Evolutionary conservation across 768 basidiomycete species (phyloP), one percentile per base, ranked within the genome.

Genomic region (Vararia minispora): DNA sequence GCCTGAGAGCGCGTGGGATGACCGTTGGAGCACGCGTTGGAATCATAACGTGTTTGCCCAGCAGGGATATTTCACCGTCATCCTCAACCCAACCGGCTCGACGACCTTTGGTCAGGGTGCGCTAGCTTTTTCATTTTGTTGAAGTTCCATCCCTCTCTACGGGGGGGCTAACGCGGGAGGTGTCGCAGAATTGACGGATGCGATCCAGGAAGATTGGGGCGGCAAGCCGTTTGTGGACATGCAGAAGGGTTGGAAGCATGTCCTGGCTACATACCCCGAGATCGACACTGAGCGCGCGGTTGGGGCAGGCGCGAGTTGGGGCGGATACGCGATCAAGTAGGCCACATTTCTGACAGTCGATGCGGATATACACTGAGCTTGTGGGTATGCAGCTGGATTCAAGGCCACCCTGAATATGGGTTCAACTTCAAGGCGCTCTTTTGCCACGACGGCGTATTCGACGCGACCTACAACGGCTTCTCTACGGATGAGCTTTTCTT

Each of bases 371-470:
- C 17, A 30, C 27, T 22, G 26, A 36, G 39, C 18, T 44, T 13
- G 44, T 39, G 11, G 13, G 22, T 36, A 2, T 28, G 43, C 34
- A 94, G 90, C 57, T 95, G 88, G 88, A 91, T 95, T 38, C 86
- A 94, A 60, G 88, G 90, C 0, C 87, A 95, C 53, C 85, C 86
- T 8, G 89, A 94, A 49, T 87, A 68, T 45, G 79, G 72, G 3
- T 89, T 90, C 54, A 71, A 72, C 16, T 95, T 98, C 69, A 95
- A 92, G 62, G 88, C 89, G 4, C 66, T 97, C 29, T 74, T 92
- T 10, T 81, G 79, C 49, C 94, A 98, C 52, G 94, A 99, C 52
- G 94, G 94, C 7, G 85, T 90, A 55, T 90, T 91, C 47, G 83
- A 88, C 50, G 66, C 79, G 3, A 66, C 58, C 6, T 83, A 83